Conservation (phyloP, 164 flowering plant genomes). For the Macadamia integrifolia region DNA sequence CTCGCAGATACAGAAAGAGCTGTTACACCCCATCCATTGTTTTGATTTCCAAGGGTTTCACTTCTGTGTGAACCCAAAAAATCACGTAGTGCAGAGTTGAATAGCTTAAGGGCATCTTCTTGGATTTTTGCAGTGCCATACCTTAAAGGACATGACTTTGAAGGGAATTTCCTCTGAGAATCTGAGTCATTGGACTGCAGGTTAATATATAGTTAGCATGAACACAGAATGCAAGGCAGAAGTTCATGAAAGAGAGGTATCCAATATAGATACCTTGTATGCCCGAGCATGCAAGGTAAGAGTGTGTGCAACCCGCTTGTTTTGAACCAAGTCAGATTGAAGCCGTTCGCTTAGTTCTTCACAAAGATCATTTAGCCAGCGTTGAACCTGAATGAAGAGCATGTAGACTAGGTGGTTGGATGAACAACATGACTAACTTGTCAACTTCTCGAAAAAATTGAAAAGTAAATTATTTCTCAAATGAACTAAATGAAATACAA, state of each 20-base stretch:
- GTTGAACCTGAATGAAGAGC: slow-evolving; percentile 49
- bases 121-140: slow-evolving; percentile 80
- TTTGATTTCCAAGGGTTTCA: slow-evolving; percentile 31
- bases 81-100: slow-evolving; percentile 78
- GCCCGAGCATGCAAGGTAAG: slow-evolving; percentile 78
- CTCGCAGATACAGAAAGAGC: slow-evolving; percentile 81
- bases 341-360: slow-evolving; percentile 89
- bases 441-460: too few species aligned
- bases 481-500: too few species aligned
- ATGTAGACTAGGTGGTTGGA: slow-evolving; percentile 1
- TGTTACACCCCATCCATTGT: slow-evolving; percentile 66
- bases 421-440: background rate
- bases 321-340: slow-evolving; percentile 60
- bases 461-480: too few species aligned
- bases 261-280: slow-evolving; percentile 44
- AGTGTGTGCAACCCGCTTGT: slow-evolving; percentile 80
- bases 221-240: background rate
- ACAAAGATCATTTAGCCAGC: slow-evolving; percentile 86
- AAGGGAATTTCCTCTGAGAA: slow-evolving; percentile 74
- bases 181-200: slow-evolving; percentile 51
- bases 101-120: slow-evolving; percentile 75
- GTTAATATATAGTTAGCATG: slow-evolving; percentile 11
- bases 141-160: slow-evolving; percentile 84
- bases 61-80: slow-evolving; percentile 41
- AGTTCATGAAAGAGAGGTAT: background rate